These are phyloP conservation scores for Psidium guajava DNA, from an alignment of 345 rosid genomes.

Conservation along the genomic window DNA sequence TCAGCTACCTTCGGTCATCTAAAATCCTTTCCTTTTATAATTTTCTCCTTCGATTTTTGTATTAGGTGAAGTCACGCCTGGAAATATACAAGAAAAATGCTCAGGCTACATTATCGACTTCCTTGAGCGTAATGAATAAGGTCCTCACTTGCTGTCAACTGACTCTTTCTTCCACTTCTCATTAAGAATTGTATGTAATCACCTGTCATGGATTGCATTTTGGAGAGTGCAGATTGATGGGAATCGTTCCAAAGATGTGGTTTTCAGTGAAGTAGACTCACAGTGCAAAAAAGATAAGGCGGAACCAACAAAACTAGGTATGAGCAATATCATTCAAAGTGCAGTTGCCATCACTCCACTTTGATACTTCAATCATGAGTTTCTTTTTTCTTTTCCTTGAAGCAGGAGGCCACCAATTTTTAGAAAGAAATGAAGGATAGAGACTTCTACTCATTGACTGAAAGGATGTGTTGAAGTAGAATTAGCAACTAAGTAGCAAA, in stretches of 20 bases:
- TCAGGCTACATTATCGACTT: conserved; percentile 47
- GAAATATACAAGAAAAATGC: conserved; percentile 75
- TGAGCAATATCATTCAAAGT: not conserved
- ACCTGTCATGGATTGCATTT: not conserved
- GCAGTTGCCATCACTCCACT: not conserved
- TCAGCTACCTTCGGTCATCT: not conserved
- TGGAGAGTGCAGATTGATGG: conserved; percentile 56
- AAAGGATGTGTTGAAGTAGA: not conserved
- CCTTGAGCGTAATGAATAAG: conserved; percentile 50
- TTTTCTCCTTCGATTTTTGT: not conserved
- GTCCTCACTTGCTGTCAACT: conserved; percentile 14
- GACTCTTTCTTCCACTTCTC: not conserved
- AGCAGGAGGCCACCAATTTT: not conserved
- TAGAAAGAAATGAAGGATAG: not conserved
- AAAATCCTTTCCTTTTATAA: not conserved
- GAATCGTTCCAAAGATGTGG: conserved; percentile 51
- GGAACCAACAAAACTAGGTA: conserved; percentile 23
- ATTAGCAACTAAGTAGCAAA: not conserved
- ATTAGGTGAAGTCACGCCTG: conserved; percentile 64
- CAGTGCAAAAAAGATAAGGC: conserved; percentile 30
- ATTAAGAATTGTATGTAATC: not conserved
- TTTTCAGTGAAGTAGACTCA: conserved; percentile 49
- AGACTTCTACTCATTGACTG: not conserved
- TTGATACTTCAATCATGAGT: not conserved
- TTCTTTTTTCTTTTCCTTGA: not conserved